phyloP scores from a whole-genome alignment of 164 flowering plant species.

The Berberis vulgaris region DNA sequence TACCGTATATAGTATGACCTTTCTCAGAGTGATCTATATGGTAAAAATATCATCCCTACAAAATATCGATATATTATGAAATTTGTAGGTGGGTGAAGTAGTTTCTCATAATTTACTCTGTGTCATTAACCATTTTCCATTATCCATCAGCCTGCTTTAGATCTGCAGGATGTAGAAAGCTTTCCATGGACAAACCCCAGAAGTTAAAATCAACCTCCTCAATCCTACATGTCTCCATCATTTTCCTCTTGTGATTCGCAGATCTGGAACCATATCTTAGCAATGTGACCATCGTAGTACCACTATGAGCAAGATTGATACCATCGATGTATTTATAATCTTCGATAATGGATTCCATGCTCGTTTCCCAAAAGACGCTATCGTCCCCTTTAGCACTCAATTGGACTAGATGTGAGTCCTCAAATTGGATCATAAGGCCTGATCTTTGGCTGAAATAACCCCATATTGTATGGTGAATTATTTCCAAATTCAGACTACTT shows the following conservation, averaged over 20 bases:
- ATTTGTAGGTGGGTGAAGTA: no score
- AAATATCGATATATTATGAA: no score
- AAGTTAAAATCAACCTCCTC: slow-evolving; percentile 70
- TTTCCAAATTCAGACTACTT: slow-evolving; percentile 50
- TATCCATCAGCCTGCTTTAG: slow-evolving; percentile 29
- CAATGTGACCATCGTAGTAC: slow-evolving; percentile 50
- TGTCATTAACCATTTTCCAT: neutral
- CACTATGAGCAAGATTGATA: slow-evolving; percentile 70
- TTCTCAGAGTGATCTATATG: no score
- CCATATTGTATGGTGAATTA: slow-evolving; percentile 67
- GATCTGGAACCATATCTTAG: slow-evolving; percentile 51
- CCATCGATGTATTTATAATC: slow-evolving; percentile 65
- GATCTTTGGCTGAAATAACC: slow-evolving; percentile 93
- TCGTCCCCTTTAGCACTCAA: slow-evolving; percentile 50
- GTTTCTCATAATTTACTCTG: no score
- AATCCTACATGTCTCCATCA: slow-evolving; percentile 65
- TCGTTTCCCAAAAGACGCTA: slow-evolving; percentile 71
- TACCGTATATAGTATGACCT: no score
- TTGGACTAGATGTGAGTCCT: slow-evolving; percentile 63
- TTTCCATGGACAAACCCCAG: slow-evolving; percentile 59
- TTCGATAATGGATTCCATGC: slow-evolving; percentile 51
- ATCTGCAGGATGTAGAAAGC: slow-evolving; percentile 59
- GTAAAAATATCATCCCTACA: no score
- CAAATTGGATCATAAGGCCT: slow-evolving; percentile 64
- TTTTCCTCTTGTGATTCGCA: slow-evolving; percentile 44